Evolutionary conservation across 345 rosid genomes (phyloP).

Genomic region (Gossypium bickii): DNA sequence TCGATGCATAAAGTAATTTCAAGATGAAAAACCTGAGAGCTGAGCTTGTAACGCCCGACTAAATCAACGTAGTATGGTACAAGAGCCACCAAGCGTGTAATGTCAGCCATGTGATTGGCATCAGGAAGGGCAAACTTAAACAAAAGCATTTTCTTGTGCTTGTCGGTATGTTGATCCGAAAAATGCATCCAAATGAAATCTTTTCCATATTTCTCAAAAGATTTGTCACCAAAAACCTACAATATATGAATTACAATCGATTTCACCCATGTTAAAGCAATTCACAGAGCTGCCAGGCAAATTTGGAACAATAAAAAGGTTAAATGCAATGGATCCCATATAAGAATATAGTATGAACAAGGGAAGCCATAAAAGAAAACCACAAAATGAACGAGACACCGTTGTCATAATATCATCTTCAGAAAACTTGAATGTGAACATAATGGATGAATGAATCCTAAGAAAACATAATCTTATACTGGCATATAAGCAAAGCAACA

Average conservation of each 20-base stretch:
- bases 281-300: neutral
- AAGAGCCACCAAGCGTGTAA: constrained; percentile 74
- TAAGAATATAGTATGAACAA: too few relatives aligned
- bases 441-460: too few relatives aligned
- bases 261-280: constrained; percentile 7
- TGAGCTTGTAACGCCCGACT: constrained; percentile 86
- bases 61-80: constrained; percentile 90
- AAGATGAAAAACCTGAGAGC: constrained; percentile 60
- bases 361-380: too few relatives aligned
- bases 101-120: constrained; percentile 70
- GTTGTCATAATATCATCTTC: too few relatives aligned
- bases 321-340: too few relatives aligned
- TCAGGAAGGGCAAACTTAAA: constrained; percentile 90
- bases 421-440: too few relatives aligned
- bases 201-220: constrained; percentile 82
- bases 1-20: neutral
- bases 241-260: constrained; percentile 15
- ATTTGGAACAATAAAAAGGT: neutral
- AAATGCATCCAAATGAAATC: constrained; percentile 92
- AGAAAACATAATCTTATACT: too few relatives aligned
- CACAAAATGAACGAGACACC: too few relatives aligned
- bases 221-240: constrained; percentile 92
- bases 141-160: constrained; percentile 74
- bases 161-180: constrained; percentile 79
- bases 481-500: too few relatives aligned